These are phyloP conservation scores for Adansonia gregorii DNA, from an alignment of 441 rosid genomes.

Conservation along the genomic window DNA sequence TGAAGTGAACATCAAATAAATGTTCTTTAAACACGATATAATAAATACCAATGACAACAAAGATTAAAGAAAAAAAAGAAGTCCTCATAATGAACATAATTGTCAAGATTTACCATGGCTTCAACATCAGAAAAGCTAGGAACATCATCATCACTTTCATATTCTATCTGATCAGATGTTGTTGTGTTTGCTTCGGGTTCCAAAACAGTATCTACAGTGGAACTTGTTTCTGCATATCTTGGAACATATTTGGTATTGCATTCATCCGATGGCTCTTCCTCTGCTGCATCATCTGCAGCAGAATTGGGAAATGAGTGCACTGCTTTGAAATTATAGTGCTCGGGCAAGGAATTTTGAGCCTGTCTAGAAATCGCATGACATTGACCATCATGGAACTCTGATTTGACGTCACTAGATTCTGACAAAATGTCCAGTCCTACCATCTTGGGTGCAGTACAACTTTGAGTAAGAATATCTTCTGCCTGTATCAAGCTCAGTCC, in stretches of 20 bases:
- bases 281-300: constrained; percentile 24
- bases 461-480: constrained; percentile 36
- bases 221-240: constrained; percentile 33
- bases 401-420: constrained; percentile 38
- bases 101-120: constrained; percentile 46
- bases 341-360: constrained; percentile 24
- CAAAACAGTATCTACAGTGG: constrained; percentile 26
- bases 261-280: constrained; percentile 33
- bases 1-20: constrained; percentile 32
- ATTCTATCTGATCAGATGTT: constrained; percentile 31
- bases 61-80: background rate
- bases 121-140: constrained; percentile 48
- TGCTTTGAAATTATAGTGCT: constrained; percentile 26
- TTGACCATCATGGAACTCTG: constrained; percentile 32
- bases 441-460: constrained; percentile 22
- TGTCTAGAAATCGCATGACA: constrained; percentile 26
- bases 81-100: background rate
- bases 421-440: constrained; percentile 28
- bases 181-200: constrained; percentile 34
- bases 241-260: constrained; percentile 28
- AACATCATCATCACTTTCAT: constrained; percentile 42
- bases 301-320: constrained; percentile 25
- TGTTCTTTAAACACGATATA: background rate
- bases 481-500: constrained; percentile 32
- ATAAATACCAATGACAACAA: constrained; percentile 2